These are phyloP conservation scores for Hemisphaericaspora xylanilytica DNA, from an alignment of 1,139 yeast genomes.

Conservation along the genomic window DNA sequence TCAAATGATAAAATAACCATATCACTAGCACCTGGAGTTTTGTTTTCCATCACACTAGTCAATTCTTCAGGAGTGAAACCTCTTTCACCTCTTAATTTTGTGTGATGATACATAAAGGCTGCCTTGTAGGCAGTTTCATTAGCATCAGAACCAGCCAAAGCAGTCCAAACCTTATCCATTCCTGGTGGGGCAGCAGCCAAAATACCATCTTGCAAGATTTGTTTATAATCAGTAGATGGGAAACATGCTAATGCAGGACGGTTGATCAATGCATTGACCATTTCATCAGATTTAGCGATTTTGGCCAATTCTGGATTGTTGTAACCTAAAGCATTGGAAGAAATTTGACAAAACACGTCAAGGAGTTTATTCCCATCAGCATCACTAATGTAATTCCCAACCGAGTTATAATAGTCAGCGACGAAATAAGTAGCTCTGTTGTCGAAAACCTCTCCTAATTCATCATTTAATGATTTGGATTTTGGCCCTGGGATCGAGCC, in stretches of 20 bases:
- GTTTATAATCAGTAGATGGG: constrained; percentile 56
- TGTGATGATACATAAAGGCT: constrained; percentile 71
- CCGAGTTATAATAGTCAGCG: constrained; percentile 61
- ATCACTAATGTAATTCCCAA: constrained; percentile 71
- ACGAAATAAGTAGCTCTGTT: constrained; percentile 68
- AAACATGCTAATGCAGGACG: constrained; percentile 77
- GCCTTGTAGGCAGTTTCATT: constrained; percentile 78
- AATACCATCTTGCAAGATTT: constrained; percentile 53
- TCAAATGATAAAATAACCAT: constrained; percentile 67
- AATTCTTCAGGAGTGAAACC: constrained; percentile 59
- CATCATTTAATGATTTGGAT: constrained; percentile 44
- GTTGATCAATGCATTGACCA: constrained; percentile 65
- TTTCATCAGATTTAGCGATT: constrained; percentile 61
- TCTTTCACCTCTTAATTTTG: constrained; percentile 52
- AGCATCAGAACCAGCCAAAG: constrained; percentile 72
- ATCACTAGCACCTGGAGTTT: constrained; percentile 67
- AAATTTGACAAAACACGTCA: constrained; percentile 70
- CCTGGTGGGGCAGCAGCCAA: constrained; percentile 72
- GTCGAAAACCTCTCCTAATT: constrained; percentile 58
- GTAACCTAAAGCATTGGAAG: constrained; percentile 73
- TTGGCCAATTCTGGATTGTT: constrained; percentile 67
- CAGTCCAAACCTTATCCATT: constrained; percentile 63
- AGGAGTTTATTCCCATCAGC: constrained; percentile 65
- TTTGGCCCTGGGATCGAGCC: constrained; percentile 61
- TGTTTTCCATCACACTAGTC: constrained; percentile 60